phyloP scores from a whole-genome alignment of 306 rosid species.

The Vigna radiata region DNA sequence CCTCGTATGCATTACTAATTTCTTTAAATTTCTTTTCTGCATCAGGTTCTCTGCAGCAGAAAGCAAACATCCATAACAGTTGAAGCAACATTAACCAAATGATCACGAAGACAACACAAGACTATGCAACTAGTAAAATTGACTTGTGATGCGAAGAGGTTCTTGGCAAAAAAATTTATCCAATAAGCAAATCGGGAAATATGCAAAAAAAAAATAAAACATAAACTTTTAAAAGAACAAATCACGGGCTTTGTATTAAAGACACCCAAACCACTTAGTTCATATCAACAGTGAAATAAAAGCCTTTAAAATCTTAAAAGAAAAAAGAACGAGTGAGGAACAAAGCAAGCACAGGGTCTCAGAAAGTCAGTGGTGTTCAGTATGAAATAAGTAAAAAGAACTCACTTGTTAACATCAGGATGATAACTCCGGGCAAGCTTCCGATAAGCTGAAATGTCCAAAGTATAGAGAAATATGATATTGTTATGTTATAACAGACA shows the following conservation, averaged over 20 bases:
- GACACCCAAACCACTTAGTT: constrained; percentile 21
- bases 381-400: constrained; percentile 8
- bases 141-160: constrained; percentile 18
- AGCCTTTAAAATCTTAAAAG: not conserved
- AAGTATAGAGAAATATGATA: constrained; percentile 16
- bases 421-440: constrained; percentile 95
- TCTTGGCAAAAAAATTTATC: constrained; percentile 2
- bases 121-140: constrained; percentile 27
- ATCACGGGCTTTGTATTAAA: not conserved
- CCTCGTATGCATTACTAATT: constrained; percentile 97
- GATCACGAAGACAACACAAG: not conserved
- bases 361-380: constrained; percentile 21
- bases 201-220: not conserved
- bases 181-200: constrained; percentile 11
- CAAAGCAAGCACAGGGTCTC: constrained; percentile 23
- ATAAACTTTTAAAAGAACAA: not conserved
- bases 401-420: constrained; percentile 99
- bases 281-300: constrained; percentile 19
- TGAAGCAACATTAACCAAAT: constrained; percentile 21
- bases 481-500: constrained; percentile 22
- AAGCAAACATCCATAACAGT: constrained; percentile 23
- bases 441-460: constrained; percentile 82
- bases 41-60: constrained; percentile 75
- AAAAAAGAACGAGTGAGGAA: not conserved
- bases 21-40: constrained; percentile 95